Base-by-base conservation (phyloP, 2,329 filamentous ascomycete species). In the Fusarium longipes region DNA sequence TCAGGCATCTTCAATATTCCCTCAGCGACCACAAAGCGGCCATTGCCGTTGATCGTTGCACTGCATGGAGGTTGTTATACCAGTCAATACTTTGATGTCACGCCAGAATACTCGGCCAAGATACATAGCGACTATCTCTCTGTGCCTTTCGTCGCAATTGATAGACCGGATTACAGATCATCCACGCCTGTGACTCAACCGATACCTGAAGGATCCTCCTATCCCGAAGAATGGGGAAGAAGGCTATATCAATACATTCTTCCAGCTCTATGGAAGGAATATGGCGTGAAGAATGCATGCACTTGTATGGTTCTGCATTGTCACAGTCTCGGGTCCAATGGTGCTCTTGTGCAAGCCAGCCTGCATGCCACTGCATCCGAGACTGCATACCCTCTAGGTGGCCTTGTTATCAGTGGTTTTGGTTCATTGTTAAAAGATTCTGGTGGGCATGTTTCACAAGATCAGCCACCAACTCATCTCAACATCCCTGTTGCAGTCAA, bases 61-160 rank as follows among this genome's bases (percentile, higher is more conserved):
- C 63, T 71, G 25, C 69, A 71, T 22, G 69, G 69, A 8, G 69
- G 68, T 6, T 57, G 49, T 18, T 71, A 71, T 12, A 68, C 55
- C 9, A 65, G 66, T 57, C 39, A 63, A 14, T 71, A 71, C 36
- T 71, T 70, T 53, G 66, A 71, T 42, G 66, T 30, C 25, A 70
- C 59, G 4, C 53, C 60, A 1, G 44, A 70, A 17, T 54, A 61
- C 44, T 61, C 66, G 1, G 68, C 66, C 8, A 55, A 38, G 22
- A 36, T 42, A 53, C 18, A 40, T 54, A 71, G 69, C 56, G 50
- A 59, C 44, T 35, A 60, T 2, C 56, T 71, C 0, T 65, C 52
- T 4, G 57, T 71, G 8, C 68, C 69, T 0, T 71, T 71, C 38
- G 52, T 71, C 15, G 63, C 69, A 20, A 68, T 71, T 50, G 63